Evolutionary conservation across 176 grass and related monocot genomes (phyloP).

Genomic region (Zoysia pacifica): DNA sequence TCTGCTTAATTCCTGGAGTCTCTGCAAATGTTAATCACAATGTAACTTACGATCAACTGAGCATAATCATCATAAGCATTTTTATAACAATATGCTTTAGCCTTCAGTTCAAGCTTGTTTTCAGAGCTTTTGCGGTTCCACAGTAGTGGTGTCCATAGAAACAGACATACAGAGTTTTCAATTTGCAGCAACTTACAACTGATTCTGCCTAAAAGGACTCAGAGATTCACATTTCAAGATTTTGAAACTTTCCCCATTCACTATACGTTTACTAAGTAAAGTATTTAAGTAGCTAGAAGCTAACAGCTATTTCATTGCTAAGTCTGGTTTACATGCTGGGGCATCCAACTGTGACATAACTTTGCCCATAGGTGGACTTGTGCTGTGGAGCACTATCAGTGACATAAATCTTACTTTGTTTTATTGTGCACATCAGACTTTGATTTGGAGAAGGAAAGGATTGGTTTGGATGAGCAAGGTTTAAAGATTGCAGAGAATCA

Average conservation of each 20-base stretch:
- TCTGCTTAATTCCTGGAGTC: not conserved
- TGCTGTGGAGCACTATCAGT: not conserved
- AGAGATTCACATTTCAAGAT: not conserved
- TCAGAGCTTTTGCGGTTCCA: not conserved
- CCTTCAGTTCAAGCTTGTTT: not conserved
- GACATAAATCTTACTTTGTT: constrained; percentile 20
- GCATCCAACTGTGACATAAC: not conserved
- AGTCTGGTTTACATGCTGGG: not conserved
- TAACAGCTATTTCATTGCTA: not conserved
- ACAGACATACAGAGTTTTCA: not conserved
- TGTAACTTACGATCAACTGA: not conserved
- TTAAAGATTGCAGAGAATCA: constrained; percentile 98
- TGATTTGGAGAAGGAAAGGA: constrained; percentile 97
- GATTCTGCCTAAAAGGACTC: not conserved
- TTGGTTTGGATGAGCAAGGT: constrained; percentile 94
- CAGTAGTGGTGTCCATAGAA: not conserved
- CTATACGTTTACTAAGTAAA: not conserved
- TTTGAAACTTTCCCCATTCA: not conserved
- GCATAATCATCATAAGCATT: not conserved
- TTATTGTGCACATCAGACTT: constrained; percentile 59
- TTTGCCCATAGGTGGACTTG: not conserved
- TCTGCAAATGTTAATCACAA: not conserved
- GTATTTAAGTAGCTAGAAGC: not conserved
- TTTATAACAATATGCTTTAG: not conserved
- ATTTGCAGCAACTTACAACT: not conserved